Percentiles rank a stretch among this genome's conserved stretches.
Evolutionary conservation across 179 eudicot species (phyloP).

Genomic region (Vitellaria paradoxa): DNA sequence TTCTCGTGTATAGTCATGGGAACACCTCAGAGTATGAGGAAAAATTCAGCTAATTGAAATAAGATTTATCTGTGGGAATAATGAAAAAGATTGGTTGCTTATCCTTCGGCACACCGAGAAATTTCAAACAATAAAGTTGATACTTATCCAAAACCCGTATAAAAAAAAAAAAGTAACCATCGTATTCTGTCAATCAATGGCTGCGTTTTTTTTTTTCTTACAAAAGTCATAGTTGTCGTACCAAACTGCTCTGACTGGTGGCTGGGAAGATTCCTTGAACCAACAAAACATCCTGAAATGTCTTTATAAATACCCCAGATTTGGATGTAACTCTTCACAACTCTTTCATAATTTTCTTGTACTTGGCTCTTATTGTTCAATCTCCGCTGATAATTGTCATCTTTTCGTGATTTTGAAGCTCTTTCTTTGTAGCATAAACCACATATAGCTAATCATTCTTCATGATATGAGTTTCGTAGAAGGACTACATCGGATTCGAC

Average conservation of each 20-base stretch:
- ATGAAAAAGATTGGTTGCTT: no score
- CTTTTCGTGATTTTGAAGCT: background rate
- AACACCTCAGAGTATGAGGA: no score
- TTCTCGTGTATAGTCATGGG: no score
- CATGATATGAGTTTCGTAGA: constrained; percentile 12
- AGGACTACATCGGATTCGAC: constrained; percentile 23
- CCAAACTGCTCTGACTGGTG: background rate
- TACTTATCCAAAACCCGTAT: background rate
- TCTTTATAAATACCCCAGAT: constrained; percentile 11
- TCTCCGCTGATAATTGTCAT: no score
- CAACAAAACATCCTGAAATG: background rate
- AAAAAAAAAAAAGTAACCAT: background rate
- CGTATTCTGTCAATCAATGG: background rate
- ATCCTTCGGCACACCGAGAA: no score
- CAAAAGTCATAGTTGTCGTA: constrained; percentile 16
- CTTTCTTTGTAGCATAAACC: background rate
- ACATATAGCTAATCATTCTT: background rate
- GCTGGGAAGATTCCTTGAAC: constrained; percentile 3
- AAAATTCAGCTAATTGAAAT: no score
- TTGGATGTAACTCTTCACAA: background rate
- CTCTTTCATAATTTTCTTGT: background rate
- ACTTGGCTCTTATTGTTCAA: background rate
- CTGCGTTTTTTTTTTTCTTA: background rate
- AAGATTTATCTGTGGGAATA: no score
- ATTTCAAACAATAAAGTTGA: background rate